Evolutionary conservation across 176 grass and related monocot genomes (phyloP).

Genomic region (Alloteropsis semialata): DNA sequence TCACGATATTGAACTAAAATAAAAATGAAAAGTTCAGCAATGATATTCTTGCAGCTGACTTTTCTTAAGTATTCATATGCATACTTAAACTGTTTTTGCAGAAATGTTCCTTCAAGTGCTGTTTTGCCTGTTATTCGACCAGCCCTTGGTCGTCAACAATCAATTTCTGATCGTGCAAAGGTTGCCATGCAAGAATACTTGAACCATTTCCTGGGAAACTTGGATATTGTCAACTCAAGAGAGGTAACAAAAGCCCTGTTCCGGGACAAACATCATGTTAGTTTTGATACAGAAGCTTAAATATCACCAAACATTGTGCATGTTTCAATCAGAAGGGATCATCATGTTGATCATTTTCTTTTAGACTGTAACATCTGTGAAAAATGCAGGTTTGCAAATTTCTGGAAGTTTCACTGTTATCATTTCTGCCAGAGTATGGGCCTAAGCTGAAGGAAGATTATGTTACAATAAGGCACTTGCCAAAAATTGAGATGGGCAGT

Average conservation of each 20-base stretch:
- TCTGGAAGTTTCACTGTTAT: constrained; percentile 72
- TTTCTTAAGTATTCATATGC: background rate
- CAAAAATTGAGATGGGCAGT: constrained; percentile 48
- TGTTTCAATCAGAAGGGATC: background rate
- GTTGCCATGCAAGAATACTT: constrained; percentile 83
- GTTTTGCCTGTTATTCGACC: constrained; percentile 71
- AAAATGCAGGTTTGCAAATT: constrained; percentile 62
- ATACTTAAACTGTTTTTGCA: constrained; percentile 27
- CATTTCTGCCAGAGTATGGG: constrained; percentile 72
- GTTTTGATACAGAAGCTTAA: background rate
- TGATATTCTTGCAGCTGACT: background rate
- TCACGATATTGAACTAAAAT: background rate
- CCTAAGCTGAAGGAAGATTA: constrained; percentile 84
- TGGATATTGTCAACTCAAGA: constrained; percentile 81
- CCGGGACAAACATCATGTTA: background rate
- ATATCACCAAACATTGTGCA: background rate
- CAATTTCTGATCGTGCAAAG: constrained; percentile 72
- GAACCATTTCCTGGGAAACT: constrained; percentile 75
- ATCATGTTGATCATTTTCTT: constrained; percentile 26
- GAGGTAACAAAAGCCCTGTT: constrained; percentile 43
- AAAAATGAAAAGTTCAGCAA: background rate
- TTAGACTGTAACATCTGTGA: constrained; percentile 12
- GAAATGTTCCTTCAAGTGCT: constrained; percentile 78
- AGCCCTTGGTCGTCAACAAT: constrained; percentile 66
- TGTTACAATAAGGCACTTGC: constrained; percentile 61